phyloP scores from a whole-genome alignment of 2,329 filamentous ascomycete genomes.

The Ambrosiella xylebori region DNA sequence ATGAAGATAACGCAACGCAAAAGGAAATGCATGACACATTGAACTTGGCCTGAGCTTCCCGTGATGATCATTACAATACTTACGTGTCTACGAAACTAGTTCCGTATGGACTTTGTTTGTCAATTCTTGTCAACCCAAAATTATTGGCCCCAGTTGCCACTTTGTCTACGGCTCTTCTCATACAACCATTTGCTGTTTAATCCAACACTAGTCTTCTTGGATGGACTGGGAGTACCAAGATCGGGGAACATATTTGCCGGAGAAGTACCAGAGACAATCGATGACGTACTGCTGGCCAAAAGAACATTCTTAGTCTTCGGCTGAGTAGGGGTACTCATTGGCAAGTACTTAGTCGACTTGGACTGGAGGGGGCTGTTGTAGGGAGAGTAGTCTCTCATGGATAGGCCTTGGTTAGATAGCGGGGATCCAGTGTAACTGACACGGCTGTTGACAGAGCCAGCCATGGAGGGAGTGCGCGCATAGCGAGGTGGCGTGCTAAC shows the following conservation, averaged over 20 bases:
- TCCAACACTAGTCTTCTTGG: conserved; percentile 55
- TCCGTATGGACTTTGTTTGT: background rate
- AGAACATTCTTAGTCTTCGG: conserved; percentile 12
- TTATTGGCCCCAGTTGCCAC: conserved; percentile 25
- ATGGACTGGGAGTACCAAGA: conserved; percentile 55
- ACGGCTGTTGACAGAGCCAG: conserved; percentile 43
- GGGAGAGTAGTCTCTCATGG: conserved; percentile 23
- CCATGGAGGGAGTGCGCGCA: conserved; percentile 51
- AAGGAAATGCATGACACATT: background rate
- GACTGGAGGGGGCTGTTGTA: conserved; percentile 42
- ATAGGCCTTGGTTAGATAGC: conserved; percentile 28
- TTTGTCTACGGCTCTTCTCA: conserved; percentile 53
- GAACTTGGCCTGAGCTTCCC: background rate
- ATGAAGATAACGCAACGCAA: background rate
- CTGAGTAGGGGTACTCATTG: conserved; percentile 24
- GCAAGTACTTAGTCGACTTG: conserved; percentile 37
- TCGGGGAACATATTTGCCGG: conserved; percentile 34
- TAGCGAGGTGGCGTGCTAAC: conserved; percentile 82
- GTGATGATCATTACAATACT: background rate
- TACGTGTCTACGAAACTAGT: background rate
- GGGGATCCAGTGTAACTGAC: conserved; percentile 41
- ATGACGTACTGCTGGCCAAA: conserved; percentile 2
- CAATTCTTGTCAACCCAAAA: background rate
- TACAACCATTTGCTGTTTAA: conserved; percentile 93
- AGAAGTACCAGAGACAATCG: conserved; percentile 22